Evolutionary conservation across 805 yeast genomes (phyloP), one percentile per base, ranked within the genome.

Genomic region (Wickerhamiella vanderwaltii): DNA sequence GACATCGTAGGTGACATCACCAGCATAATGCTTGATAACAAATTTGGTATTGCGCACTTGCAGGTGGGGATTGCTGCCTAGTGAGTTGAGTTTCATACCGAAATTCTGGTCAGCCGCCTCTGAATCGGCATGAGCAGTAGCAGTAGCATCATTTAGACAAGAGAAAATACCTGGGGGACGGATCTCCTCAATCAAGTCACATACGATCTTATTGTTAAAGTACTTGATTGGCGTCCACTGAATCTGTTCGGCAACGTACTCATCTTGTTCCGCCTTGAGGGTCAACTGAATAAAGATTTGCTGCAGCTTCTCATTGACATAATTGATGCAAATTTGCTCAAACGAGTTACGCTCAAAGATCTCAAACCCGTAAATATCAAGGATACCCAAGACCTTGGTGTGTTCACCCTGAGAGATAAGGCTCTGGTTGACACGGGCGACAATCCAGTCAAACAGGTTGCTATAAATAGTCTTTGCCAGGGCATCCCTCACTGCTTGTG

Each of bases 111-210:
- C 99, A 2, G 97, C 97, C 15, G 97, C 98, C 40, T 67, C 71
- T 1, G 95, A 80, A 57, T 91, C 97, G 3, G 98, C 99, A 59
- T 91, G 98, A 0, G 98, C 98, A 20, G 97, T 91, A 28, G 95
- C 96, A 55, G 86, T 79, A 1, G 97, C 88, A 66, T 91, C 98
- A 62, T 88, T 91, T 63, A 91, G 71, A 2, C 95, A 94, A 2
- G 97, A 93, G 66, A 91, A 87, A 33, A 91, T 71, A 46, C 98
- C 98, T 1, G 96, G 96, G 1, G 98, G 97, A 56, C 95, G 75
- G 46, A 75, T 75, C 22, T 84, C 80, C 63, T 91, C 99, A 56
- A 91, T 91, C 57, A 91, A 70, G 53, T 91, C 99, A 66, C 97
- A 91, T 23, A 91, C 98, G 51, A 91, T 79, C 63, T 88, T 79